Percentiles rank a stretch among this genome's conserved stretches.
Conservation (phyloP, 2,329 filamentous ascomycete genomes). For the Neophaeococcomyces aloes region DNA sequence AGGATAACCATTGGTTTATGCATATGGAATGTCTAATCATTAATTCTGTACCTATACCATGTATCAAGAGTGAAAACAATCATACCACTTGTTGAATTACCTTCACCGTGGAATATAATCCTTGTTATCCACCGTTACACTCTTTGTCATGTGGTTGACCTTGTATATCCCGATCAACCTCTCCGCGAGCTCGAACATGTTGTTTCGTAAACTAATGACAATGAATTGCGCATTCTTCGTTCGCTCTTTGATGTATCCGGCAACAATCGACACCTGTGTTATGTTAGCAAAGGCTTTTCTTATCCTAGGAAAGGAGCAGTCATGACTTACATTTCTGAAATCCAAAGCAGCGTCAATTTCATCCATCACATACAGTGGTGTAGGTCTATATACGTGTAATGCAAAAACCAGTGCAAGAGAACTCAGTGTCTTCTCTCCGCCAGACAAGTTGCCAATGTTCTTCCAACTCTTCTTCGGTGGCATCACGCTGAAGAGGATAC, state of each 20-base stretch:
- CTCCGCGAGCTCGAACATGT: constrained; percentile 99
- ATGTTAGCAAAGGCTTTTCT: constrained; percentile 14
- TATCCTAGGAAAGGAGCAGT: background rate
- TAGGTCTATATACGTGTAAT: constrained; percentile 94
- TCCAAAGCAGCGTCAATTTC: constrained; percentile 97
- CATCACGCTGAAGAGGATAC: constrained; percentile 96
- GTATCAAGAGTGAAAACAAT: too few relatives aligned
- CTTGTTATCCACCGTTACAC: constrained; percentile 75
- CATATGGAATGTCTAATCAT: too few relatives aligned
- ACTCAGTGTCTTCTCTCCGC: constrained; percentile 93
- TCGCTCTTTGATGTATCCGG: constrained; percentile 96
- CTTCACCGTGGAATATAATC: constrained; percentile 45
- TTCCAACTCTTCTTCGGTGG: constrained; percentile 99
- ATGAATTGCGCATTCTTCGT: constrained; percentile 99
- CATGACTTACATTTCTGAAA: constrained; percentile 81
- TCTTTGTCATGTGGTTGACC: constrained; percentile 97
- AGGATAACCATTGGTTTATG: too few relatives aligned
- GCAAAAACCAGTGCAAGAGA: constrained; percentile 95
- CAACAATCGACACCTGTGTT: constrained; percentile 80
- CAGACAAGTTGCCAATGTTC: constrained; percentile 91
- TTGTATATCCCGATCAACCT: constrained; percentile 96
- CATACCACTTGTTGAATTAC: background rate
- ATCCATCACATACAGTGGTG: constrained; percentile 97
- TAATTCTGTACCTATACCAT: too few relatives aligned
- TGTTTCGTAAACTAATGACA: constrained; percentile 93